Evolutionary conservation across 176 grass and related monocot species (phyloP).

Genomic region (Ampelocalamus luodianensis): DNA sequence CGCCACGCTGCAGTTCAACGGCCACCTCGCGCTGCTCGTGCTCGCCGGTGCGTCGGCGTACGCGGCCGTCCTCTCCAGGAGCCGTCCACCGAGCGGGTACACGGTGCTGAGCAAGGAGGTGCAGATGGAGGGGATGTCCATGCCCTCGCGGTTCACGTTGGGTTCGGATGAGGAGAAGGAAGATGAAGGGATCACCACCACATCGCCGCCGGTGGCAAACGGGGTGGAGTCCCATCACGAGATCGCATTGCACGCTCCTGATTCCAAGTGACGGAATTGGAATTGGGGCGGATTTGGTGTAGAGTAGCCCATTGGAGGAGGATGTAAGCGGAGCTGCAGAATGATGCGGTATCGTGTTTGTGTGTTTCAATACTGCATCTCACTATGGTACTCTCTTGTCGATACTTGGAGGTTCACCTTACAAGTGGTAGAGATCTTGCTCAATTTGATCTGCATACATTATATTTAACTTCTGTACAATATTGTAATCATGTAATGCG

Average conservation of each 20-base stretch:
- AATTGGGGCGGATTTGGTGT: constrained; percentile 7
- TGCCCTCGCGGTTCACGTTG: constrained; percentile 61
- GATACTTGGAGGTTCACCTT: constrained; percentile 21
- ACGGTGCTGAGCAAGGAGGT: constrained; percentile 76
- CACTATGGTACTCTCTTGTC: constrained; percentile 19
- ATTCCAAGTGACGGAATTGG: constrained; percentile 40
- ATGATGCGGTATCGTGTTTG: constrained; percentile 1
- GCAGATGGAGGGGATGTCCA: constrained; percentile 62
- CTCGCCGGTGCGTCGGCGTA: constrained; percentile 48
- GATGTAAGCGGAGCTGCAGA: constrained; percentile 1
- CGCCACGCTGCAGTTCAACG: constrained; percentile 94
- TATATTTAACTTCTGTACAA: constrained; percentile 46
- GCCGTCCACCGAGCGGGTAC: constrained; percentile 46
- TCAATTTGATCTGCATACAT: constrained; percentile 42
- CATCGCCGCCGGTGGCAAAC: constrained; percentile 27
- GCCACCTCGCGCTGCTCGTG: constrained; percentile 82
- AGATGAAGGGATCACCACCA: constrained; percentile 29
- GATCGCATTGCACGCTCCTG: constrained; percentile 42
- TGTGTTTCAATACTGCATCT: constrained; percentile 42
- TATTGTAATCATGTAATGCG: constrained; percentile 46
- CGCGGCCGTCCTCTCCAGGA: constrained; percentile 38
- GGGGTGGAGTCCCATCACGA: constrained; percentile 43
- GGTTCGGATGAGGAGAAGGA: constrained; percentile 85
- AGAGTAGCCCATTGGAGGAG: constrained; percentile 12
- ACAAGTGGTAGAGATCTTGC: constrained; percentile 14